A percentile compares a stretch with the other conserved stretches of the same genome.
phyloP scores from a whole-genome alignment of 2,329 filamentous ascomycete genomes.

The Phyllosticta citribraziliensis region DNA sequence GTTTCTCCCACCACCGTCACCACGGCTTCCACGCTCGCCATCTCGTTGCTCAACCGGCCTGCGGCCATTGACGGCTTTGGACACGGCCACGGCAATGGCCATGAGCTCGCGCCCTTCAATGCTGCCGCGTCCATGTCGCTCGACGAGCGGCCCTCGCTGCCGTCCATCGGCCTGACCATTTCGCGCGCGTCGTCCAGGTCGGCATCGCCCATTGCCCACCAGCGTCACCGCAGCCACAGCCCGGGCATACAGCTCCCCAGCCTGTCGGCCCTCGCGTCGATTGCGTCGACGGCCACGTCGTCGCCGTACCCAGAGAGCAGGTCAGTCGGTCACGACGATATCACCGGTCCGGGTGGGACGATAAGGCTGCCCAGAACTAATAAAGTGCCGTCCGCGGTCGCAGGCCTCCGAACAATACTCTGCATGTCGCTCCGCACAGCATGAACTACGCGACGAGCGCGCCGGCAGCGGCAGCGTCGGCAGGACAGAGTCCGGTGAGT shows the following conservation, averaged over 20 bases:
- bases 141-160: slow-evolving; percentile 37
- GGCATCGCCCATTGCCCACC: slow-evolving; percentile 21
- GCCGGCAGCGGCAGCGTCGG: slow-evolving; percentile 55
- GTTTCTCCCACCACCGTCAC: slow-evolving; percentile 14
- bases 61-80: slow-evolving; percentile 41
- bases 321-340: slow-evolving; percentile 25
- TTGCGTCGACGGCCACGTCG: slow-evolving; percentile 40
- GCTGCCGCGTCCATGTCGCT: slow-evolving; percentile 32
- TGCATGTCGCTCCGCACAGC: slow-evolving; percentile 36
- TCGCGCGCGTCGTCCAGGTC: slow-evolving; percentile 38
- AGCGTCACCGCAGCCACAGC: slow-evolving; percentile 28
- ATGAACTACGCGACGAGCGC: slow-evolving; percentile 55
- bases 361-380: slow-evolving; percentile 15
- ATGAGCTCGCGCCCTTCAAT: slow-evolving; percentile 38
- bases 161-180: slow-evolving; percentile 39
- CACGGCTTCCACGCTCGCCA: slow-evolving; percentile 51
- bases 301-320: slow-evolving; percentile 31
- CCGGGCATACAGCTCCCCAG: slow-evolving; percentile 42
- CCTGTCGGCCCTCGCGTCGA: slow-evolving; percentile 49
- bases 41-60: slow-evolving; percentile 47
- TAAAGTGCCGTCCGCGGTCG: background rate
- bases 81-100: slow-evolving; percentile 14
- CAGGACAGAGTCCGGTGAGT: slow-evolving; percentile 52
- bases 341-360: slow-evolving; percentile 17
- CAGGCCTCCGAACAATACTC: slow-evolving; percentile 18